phyloP scores from a whole-genome alignment of 805 yeast species.

The Pichia manshurica region DNA sequence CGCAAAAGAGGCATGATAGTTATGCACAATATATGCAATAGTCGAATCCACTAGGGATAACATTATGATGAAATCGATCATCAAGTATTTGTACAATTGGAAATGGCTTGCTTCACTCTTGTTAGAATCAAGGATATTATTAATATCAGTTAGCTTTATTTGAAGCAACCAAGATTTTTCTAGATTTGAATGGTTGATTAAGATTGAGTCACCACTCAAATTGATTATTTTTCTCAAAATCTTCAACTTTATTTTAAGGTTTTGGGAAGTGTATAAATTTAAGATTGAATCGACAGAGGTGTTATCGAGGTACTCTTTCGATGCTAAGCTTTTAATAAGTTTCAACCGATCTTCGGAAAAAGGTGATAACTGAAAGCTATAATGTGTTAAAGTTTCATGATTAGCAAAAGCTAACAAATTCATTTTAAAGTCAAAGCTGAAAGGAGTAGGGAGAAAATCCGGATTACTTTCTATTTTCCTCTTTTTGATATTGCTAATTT shows the following conservation, averaged over 20 bases:
- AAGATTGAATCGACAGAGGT: not conserved
- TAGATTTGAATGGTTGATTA: not conserved
- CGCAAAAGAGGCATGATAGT: not conserved
- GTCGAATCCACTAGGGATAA: conserved; percentile 9
- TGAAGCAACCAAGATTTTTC: not conserved
- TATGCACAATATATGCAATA: not conserved
- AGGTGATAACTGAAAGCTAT: conserved; percentile 1
- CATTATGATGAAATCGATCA: conserved; percentile 4
- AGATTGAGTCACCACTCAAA: conserved; percentile 3
- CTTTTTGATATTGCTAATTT: not conserved
- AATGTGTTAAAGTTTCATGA: not conserved
- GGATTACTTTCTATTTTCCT: not conserved
- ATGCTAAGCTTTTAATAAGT: not conserved
- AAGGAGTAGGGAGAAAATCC: no score
- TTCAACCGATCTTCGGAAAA: not conserved
- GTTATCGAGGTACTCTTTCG: not conserved
- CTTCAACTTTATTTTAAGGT: conserved; percentile 4
- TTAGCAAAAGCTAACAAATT: no score
- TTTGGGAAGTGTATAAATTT: not conserved
- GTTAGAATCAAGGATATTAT: not conserved
- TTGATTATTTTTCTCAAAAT: conserved; percentile 6
- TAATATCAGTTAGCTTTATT: no score
- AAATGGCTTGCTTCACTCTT: not conserved
- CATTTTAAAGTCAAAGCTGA: no score
- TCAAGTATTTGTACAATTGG: conserved; percentile 1